These are phyloP conservation scores for Incumbomyces delicatus DNA, from an alignment of 2,329 filamentous ascomycete species.

Conservation along the genomic window DNA sequence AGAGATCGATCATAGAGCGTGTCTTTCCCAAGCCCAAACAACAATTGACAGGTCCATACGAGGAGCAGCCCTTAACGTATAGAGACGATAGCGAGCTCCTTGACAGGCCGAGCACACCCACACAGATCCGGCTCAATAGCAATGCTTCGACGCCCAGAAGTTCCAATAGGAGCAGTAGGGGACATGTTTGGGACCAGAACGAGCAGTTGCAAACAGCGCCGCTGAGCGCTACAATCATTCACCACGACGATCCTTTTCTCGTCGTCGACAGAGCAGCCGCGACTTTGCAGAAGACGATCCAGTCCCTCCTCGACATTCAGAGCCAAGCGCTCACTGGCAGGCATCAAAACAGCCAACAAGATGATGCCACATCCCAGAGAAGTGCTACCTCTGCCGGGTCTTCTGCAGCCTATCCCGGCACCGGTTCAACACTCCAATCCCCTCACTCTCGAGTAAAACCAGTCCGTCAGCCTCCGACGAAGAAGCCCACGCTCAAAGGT, in stretches of 20 bases:
- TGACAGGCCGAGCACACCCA: slow-evolving; percentile 4
- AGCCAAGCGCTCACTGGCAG: slow-evolving; percentile 46
- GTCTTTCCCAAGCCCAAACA: slow-evolving; percentile 16
- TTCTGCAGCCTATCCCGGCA: slow-evolving; percentile 10
- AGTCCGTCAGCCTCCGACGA: slow-evolving; percentile 29
- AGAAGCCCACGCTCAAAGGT: slow-evolving; percentile 42
- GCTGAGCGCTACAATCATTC: slow-evolving; percentile 14
- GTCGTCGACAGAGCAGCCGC: slow-evolving; percentile 43
- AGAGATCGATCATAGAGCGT: slow-evolving; percentile 20
- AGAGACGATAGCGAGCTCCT: slow-evolving; percentile 3
- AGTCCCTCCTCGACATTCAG: slow-evolving; percentile 51
- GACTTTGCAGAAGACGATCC: slow-evolving; percentile 48
- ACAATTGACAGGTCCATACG: slow-evolving; percentile 11
- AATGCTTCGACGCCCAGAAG: slow-evolving; percentile 4
- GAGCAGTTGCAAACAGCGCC: slow-evolving; percentile 6
- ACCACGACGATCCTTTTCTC: slow-evolving; percentile 33
- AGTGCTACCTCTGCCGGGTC: slow-evolving; percentile 37
- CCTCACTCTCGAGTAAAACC: slow-evolving; percentile 29
- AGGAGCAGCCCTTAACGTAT: slow-evolving; percentile 3
- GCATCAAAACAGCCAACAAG: slow-evolving; percentile 21
- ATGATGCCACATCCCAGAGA: slow-evolving; percentile 39
- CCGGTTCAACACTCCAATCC: slow-evolving; percentile 19
- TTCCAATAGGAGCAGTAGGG: slow-evolving; percentile 1
- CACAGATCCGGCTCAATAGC: slow-evolving; percentile 11
- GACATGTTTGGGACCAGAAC: not conserved